Conservation (phyloP, 1,284 basidiomycete genomes). For the Ustilago curta region DNA sequence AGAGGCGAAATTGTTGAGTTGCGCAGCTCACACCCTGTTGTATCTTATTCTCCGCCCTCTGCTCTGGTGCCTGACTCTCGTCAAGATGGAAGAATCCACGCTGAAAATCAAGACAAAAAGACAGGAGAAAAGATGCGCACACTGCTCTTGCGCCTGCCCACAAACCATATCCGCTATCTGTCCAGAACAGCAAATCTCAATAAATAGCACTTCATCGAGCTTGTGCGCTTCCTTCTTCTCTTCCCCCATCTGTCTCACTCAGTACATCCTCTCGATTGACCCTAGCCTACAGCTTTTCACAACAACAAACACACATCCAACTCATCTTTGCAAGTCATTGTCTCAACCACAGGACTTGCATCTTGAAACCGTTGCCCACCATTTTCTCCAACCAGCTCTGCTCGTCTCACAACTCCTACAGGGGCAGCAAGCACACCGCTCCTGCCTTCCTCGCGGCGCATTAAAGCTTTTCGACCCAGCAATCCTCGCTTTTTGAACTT, state of each 20-base stretch:
- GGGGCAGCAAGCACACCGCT: constrained; percentile 67
- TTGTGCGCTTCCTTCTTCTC: background rate
- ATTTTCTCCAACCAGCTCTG: constrained; percentile 69
- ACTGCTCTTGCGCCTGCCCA: constrained; percentile 3
- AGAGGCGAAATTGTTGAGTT: constrained; percentile 4
- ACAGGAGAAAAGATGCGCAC: background rate
- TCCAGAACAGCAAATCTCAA: background rate
- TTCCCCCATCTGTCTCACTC: constrained; percentile 9
- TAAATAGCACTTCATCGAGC: background rate
- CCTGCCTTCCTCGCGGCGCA: constrained; percentile 59
- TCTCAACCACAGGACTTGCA: constrained; percentile 50
- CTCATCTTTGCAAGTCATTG: constrained; percentile 45
- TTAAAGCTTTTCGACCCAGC: constrained; percentile 33
- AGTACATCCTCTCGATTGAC: constrained; percentile 11
- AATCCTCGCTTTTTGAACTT: constrained; percentile 20
- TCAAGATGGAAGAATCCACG: constrained; percentile 7
- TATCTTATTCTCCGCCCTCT: constrained; percentile 6
- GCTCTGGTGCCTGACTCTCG: constrained; percentile 2
- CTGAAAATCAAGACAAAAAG: background rate
- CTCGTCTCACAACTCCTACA: constrained; percentile 66
- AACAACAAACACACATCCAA: constrained; percentile 4
- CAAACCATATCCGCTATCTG: background rate
- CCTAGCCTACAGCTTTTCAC: background rate
- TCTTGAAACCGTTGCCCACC: constrained; percentile 50
- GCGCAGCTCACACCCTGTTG: background rate